phyloP scores from a whole-genome alignment of 192 early-diverging fungal genomes.

The Chytriomyces sp. region DNA sequence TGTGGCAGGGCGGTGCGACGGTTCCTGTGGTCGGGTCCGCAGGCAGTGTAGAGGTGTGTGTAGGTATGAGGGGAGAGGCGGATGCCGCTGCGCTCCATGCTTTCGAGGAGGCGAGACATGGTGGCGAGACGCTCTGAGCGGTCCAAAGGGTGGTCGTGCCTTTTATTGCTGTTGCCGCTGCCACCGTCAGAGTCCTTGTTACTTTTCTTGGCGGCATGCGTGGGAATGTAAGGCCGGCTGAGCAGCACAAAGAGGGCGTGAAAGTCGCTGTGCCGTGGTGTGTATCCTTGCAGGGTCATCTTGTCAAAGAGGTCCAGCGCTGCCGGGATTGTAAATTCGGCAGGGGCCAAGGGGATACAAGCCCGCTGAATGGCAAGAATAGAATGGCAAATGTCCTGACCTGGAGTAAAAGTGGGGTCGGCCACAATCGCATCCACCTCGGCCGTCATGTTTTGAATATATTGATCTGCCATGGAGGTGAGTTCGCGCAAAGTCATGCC shows the following conservation, averaged over 20 bases:
- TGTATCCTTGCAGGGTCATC: constrained; percentile 4
- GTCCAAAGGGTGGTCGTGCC: background rate
- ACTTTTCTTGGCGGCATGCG: background rate
- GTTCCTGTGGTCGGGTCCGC: background rate
- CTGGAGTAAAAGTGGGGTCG: background rate
- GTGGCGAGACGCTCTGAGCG: background rate
- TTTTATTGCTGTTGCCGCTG: background rate
- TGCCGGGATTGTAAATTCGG: background rate
- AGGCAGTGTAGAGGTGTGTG: background rate
- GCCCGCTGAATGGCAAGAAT: background rate
- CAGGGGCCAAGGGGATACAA: background rate
- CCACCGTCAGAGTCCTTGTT: no score
- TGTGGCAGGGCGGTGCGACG: background rate
- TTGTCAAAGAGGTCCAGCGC: constrained; percentile 2
- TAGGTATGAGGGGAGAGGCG: background rate
- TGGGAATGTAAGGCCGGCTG: background rate
- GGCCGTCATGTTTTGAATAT: background rate
- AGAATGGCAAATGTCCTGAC: background rate
- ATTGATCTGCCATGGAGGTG: background rate
- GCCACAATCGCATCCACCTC: background rate
- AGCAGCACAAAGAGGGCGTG: constrained; percentile 16
- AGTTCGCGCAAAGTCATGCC: background rate
- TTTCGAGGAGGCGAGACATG: background rate
- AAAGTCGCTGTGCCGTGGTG: background rate
- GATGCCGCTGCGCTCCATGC: background rate